Conservation (phyloP, 2,329 filamentous ascomycete genomes). For the Cladobotryum protrusum region DNA sequence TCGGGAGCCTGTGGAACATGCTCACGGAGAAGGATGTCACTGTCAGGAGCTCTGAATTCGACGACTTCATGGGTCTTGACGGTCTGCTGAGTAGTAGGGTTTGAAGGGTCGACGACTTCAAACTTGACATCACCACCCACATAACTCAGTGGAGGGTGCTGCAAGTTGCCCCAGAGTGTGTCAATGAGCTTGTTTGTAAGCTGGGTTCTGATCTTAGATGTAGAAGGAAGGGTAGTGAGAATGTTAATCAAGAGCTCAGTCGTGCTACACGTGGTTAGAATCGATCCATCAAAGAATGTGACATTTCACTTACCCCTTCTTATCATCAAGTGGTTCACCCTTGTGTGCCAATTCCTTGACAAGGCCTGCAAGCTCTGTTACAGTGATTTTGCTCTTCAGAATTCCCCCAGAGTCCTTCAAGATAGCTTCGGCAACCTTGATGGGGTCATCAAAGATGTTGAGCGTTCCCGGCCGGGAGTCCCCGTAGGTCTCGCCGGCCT, state of each 20-base stretch:
- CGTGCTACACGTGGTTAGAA: slow-evolving; percentile 24
- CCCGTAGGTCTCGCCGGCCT: slow-evolving; percentile 32
- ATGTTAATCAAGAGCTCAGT: slow-evolving; percentile 36
- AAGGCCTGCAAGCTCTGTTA: slow-evolving; percentile 24
- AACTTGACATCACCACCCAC: slow-evolving; percentile 37
- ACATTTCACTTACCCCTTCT: slow-evolving; percentile 31
- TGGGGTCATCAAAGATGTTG: slow-evolving; percentile 26
- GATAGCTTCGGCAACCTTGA: slow-evolving; percentile 27
- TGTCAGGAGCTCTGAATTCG: slow-evolving; percentile 35
- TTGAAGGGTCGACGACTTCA: slow-evolving; percentile 25
- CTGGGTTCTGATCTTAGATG: slow-evolving; percentile 25
- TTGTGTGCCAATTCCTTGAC: slow-evolving; percentile 28
- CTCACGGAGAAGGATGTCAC: slow-evolving; percentile 30
- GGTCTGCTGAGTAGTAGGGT: slow-evolving; percentile 22
- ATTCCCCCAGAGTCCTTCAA: slow-evolving; percentile 24
- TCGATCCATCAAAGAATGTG: not conserved
- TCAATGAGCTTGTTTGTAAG: slow-evolving; percentile 46
- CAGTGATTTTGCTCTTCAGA: slow-evolving; percentile 22
- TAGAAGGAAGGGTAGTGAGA: slow-evolving; percentile 30
- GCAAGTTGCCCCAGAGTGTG: slow-evolving; percentile 47
- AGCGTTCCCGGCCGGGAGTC: slow-evolving; percentile 19
- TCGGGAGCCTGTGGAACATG: slow-evolving; percentile 30
- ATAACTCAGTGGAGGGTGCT: slow-evolving; percentile 46
- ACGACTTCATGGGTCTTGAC: slow-evolving; percentile 26
- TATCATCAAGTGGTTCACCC: slow-evolving; percentile 54